Evolutionary conservation across 176 grass and related monocot species (phyloP).

Genomic region (Carex pumila): DNA sequence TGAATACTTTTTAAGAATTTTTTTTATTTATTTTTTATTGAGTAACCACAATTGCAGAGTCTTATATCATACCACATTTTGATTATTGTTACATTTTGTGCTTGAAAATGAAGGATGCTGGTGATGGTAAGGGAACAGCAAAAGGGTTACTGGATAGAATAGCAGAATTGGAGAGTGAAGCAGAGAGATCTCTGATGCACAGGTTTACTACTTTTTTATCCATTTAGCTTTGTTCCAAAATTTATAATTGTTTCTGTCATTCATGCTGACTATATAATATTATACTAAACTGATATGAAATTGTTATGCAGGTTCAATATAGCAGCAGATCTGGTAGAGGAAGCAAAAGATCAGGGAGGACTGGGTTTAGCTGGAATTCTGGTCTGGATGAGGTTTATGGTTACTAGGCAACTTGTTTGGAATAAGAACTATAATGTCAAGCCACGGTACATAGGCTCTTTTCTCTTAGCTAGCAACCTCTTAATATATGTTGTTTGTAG

Average conservation of each 20-base stretch:
- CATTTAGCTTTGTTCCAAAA: constrained; percentile 5
- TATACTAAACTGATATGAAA: background rate
- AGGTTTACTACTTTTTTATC: constrained; percentile 42
- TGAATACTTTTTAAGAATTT: background rate
- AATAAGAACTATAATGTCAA: constrained; percentile 99
- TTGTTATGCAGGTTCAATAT: constrained; percentile 70
- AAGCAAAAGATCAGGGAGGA: constrained; percentile 64
- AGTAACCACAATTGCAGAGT: background rate
- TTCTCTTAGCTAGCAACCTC: constrained; percentile 8
- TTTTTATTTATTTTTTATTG: background rate
- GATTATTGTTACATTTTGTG: constrained; percentile 19
- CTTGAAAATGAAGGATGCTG: constrained; percentile 45
- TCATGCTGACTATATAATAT: background rate
- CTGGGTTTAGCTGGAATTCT: constrained; percentile 80
- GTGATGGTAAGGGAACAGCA: constrained; percentile 72
- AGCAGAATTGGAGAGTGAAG: constrained; percentile 80
- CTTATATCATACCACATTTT: constrained; percentile 1
- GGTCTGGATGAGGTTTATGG: constrained; percentile 98
- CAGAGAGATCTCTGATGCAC: constrained; percentile 96
- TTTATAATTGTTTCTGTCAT: background rate
- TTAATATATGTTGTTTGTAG: background rate
- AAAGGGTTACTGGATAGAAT: constrained; percentile 74
- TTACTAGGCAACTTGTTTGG: constrained; percentile 81
- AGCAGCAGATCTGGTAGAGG: constrained; percentile 73
- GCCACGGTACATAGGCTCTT: constrained; percentile 55